Percentiles rank a stretch among this genome's conserved stretches.
phyloP scores from a whole-genome alignment of 768 basidiomycete species.

The Hypholoma fasciculare region DNA sequence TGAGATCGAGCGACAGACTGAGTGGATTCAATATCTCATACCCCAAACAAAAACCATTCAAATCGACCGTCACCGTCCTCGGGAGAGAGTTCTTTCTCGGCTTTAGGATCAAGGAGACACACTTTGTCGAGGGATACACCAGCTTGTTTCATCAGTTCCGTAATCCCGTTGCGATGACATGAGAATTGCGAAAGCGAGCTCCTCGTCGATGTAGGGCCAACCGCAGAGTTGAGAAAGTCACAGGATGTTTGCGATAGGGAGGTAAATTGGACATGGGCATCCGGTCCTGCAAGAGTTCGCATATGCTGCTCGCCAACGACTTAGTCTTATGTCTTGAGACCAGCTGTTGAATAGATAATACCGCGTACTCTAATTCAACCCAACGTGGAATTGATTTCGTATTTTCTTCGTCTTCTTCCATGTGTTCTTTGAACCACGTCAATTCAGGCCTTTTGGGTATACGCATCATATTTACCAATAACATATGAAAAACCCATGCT shows the following conservation, averaged over 20 bases:
- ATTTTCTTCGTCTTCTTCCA: conserved; percentile 90
- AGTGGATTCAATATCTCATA: conserved; percentile 29
- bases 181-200: conserved; percentile 34
- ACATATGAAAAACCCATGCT: conserved; percentile 53
- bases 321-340: neutral
- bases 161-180: conserved; percentile 52
- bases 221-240: conserved; percentile 44
- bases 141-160: conserved; percentile 53
- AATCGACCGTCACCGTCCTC: conserved; percentile 77
- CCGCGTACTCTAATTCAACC: conserved; percentile 92
- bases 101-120: conserved; percentile 94
- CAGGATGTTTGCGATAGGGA: conserved; percentile 77
- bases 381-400: conserved; percentile 76
- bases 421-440: conserved; percentile 64
- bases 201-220: conserved; percentile 15
- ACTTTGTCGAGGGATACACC: conserved; percentile 56
- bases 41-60: conserved; percentile 90
- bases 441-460: neutral
- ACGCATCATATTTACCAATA: conserved; percentile 41
- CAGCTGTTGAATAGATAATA: conserved; percentile 23
- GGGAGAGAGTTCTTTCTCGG: conserved; percentile 64
- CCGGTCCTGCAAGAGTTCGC: conserved; percentile 70
- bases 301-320: conserved; percentile 62
- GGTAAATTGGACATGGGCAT: conserved; percentile 76
- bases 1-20: neutral